A percentile compares a stretch with the other conserved stretches of the same genome.
Conservation (phyloP, 2,329 filamentous ascomycete species). For the Aspergillus terreus region DNA sequence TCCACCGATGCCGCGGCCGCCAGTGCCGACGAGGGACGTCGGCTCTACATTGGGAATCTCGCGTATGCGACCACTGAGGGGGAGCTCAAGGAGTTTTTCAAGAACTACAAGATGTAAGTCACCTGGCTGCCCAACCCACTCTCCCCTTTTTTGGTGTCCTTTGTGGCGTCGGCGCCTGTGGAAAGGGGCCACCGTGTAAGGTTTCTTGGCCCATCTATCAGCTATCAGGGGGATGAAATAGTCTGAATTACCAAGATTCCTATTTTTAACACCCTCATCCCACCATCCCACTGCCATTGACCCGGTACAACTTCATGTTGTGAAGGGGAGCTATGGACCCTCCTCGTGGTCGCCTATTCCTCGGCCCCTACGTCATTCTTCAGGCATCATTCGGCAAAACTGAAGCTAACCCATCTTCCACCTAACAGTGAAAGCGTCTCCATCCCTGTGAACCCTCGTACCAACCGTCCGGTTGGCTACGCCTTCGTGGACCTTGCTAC, state of each 20-base stretch:
- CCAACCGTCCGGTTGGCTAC: constrained; percentile 96
- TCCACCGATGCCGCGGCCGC: constrained; percentile 83
- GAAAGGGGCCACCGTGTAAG: constrained; percentile 2
- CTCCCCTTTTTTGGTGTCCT: constrained; percentile 2
- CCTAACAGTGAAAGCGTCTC: constrained; percentile 84
- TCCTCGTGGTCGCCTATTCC: too few relatives aligned
- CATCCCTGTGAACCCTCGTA: constrained; percentile 98
- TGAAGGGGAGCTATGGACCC: too few relatives aligned
- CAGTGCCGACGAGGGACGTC: constrained; percentile 96
- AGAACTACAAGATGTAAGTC: constrained; percentile 97
- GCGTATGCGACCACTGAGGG: constrained; percentile 99
- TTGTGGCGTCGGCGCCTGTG: constrained; percentile 1
- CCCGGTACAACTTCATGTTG: too few relatives aligned
- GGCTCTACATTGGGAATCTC: constrained; percentile 99
- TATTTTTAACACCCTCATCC: too few relatives aligned
- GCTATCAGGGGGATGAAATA: too few relatives aligned
- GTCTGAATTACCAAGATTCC: too few relatives aligned
- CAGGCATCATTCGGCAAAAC: background rate
- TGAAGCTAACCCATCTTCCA: constrained; percentile 33
- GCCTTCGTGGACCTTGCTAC: constrained; percentile 98
- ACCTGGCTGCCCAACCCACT: background rate
- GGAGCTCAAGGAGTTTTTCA: constrained; percentile 99
- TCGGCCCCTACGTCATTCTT: background rate
- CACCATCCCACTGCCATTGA: too few relatives aligned
- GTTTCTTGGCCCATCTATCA: background rate